Base-by-base conservation (phyloP, 1,284 basidiomycete genomes). In the Thelephora terrestris region DNA sequence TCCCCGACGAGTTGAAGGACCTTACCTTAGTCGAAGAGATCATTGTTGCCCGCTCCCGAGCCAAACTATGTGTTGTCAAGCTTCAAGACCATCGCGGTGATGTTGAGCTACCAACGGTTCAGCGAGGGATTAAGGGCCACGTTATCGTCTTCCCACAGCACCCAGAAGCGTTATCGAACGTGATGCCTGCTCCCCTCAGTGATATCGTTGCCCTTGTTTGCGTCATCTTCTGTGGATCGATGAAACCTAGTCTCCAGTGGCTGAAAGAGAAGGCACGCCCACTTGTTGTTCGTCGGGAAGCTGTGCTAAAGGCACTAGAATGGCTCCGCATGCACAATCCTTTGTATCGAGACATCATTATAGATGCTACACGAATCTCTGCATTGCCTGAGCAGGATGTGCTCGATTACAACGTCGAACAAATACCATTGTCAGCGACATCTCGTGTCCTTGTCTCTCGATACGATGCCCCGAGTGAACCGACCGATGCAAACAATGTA, bases 91-190 rank as follows among this genome's bases (percentile, higher is more conserved):
- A 7, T 14, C 6, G 7, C 14, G 12, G 3, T 32, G 29, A 32
- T 14, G 3, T 14, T 12, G 29, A 9, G 29, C 14, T 14, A 7
- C 29, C 29, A 3, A 9, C 12, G 9, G 29, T 42, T 1, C 67
- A 69, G 50, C 49, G 58, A 7, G 67, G 58, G 6, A 20, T 66
- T 7, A 57, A 56, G 50, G 68, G 68, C 1, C 60, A 70, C 53
- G 55, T 65, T 12, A 63, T 71, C 17, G 55, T 68, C 7, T 66
- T 61, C 53, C 67, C 66, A 1, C 67, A 69, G 48, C 45, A 52
- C 5, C 59, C 66, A 3, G 54, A 53, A 0, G 29, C 42, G 7
- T 25, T 69, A 20, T 53, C 56, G 1, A 46, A 36, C 4, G 6
- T 65, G 0, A 38, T 71, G 29, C 29, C 29, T 14, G 7, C 29